These are phyloP conservation scores for Poronia punctata DNA, from an alignment of 495 filamentous ascomycete species.

Conservation along the genomic window DNA sequence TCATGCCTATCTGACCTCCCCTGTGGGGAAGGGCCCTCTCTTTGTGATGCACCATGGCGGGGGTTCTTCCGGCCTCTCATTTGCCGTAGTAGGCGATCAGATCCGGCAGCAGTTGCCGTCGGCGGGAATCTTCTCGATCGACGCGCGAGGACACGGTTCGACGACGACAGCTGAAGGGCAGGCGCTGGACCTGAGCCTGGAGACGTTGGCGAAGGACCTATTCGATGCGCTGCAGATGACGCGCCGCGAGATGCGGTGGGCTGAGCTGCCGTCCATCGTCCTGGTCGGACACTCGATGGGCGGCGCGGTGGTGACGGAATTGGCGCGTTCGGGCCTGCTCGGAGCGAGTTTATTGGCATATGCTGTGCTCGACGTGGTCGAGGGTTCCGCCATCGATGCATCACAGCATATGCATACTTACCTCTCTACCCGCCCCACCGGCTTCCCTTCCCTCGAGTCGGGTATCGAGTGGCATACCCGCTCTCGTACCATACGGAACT, in stretches of 20 bases:
- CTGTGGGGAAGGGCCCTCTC: conserved; percentile 57
- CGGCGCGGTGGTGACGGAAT: conserved; percentile 86
- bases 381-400: conserved; percentile 83
- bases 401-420: conserved; percentile 90
- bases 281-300: conserved; percentile 93
- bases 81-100: conserved; percentile 70
- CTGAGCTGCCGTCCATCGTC: conserved; percentile 62
- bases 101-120: conserved; percentile 70
- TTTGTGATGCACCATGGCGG: conserved; percentile 89
- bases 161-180: conserved; percentile 44
- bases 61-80: conserved; percentile 82
- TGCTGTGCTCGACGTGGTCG: conserved; percentile 91
- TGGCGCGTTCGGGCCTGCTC: conserved; percentile 59
- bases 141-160: conserved; percentile 81
- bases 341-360: conserved; percentile 67
- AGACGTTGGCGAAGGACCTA: conserved; percentile 67
- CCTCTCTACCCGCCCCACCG: conserved; percentile 71
- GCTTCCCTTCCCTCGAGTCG: conserved; percentile 65
- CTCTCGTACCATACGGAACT: conserved; percentile 81
- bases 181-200: conserved; percentile 54
- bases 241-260: conserved; percentile 60
- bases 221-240: conserved; percentile 60
- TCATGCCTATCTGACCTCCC: conserved; percentile 80
- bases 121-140: conserved; percentile 75
- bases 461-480: conserved; percentile 94